Evolutionary conservation across 2,329 filamentous ascomycete species (phyloP).

Genomic region (Hawksworthiomyces lignivorus): DNA sequence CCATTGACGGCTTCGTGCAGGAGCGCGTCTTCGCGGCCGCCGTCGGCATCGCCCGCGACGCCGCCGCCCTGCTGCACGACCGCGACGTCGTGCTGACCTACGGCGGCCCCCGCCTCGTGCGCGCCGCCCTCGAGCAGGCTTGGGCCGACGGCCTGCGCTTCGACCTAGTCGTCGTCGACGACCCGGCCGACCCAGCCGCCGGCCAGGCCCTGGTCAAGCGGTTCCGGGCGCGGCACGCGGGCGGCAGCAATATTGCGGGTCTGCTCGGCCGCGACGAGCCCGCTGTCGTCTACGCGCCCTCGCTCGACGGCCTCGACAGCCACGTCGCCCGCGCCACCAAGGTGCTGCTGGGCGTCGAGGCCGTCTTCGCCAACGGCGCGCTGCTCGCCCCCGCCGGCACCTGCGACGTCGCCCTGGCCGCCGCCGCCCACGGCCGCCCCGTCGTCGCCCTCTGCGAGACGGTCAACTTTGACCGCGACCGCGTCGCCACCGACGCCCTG

Average conservation of each 20-base stretch:
- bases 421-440: slow-evolving; percentile 65
- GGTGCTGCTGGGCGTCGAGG: slow-evolving; percentile 80
- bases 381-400: slow-evolving; percentile 85
- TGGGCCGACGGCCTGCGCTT: slow-evolving; percentile 65
- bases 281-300: slow-evolving; percentile 67
- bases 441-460: slow-evolving; percentile 90
- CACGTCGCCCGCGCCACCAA: slow-evolving; percentile 60
- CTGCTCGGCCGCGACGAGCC: too few relatives aligned
- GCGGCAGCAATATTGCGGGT: not conserved
- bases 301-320: slow-evolving; percentile 65
- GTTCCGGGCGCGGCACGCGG: slow-evolving; percentile 33
- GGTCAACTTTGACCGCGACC: slow-evolving; percentile 82
- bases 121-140: slow-evolving; percentile 71
- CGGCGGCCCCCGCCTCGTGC: slow-evolving; percentile 77
- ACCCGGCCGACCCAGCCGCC: slow-evolving; percentile 44
- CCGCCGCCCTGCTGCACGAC: slow-evolving; percentile 65
- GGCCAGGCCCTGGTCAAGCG: slow-evolving; percentile 57
- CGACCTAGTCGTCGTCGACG: slow-evolving; percentile 76
- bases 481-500: slow-evolving; percentile 84
- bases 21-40: slow-evolving; percentile 86
- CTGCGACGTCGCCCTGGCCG: slow-evolving; percentile 76
- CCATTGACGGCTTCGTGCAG: slow-evolving; percentile 83
- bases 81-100: slow-evolving; percentile 83
- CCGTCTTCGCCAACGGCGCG: slow-evolving; percentile 90
- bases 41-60: slow-evolving; percentile 72